Evolutionary conservation across 2,329 filamentous ascomycete genomes (phyloP).

Genomic region (Fusarium kyushuense): DNA sequence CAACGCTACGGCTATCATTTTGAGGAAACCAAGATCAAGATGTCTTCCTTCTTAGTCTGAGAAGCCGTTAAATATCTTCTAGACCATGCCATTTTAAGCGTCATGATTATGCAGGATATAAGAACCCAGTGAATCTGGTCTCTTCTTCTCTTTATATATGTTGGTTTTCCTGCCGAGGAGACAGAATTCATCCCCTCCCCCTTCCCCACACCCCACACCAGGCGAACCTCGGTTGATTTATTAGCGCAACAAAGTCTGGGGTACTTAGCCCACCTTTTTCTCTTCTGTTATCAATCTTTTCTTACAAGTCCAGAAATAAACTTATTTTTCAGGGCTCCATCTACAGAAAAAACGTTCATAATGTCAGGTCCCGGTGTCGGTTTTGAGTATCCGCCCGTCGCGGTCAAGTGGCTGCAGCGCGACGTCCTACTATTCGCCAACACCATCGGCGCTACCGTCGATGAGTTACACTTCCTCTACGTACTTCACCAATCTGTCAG

Average conservation of each 20-base stretch:
- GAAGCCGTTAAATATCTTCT: too few relatives aligned
- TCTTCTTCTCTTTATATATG: too few relatives aligned
- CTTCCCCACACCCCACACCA: too few relatives aligned
- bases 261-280: not conserved
- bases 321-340: not conserved
- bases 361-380: constrained; percentile 17
- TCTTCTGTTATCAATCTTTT: not conserved
- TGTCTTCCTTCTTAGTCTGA: too few relatives aligned
- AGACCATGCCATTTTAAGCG: too few relatives aligned
- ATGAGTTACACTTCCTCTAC: constrained; percentile 21
- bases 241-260: not conserved
- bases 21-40: too few relatives aligned
- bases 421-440: constrained; percentile 16
- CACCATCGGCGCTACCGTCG: constrained; percentile 9
- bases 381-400: constrained; percentile 11
- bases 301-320: not conserved
- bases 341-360: not conserved
- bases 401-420: constrained; percentile 13
- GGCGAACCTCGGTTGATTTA: not conserved
- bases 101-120: too few relatives aligned
- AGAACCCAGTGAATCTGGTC: too few relatives aligned
- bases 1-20: too few relatives aligned
- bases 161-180: too few relatives aligned
- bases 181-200: too few relatives aligned
- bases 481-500: constrained; percentile 3